Evolutionary conservation across 495 filamentous ascomycete species (phyloP).

Genomic region (Aspergillus campestris): DNA sequence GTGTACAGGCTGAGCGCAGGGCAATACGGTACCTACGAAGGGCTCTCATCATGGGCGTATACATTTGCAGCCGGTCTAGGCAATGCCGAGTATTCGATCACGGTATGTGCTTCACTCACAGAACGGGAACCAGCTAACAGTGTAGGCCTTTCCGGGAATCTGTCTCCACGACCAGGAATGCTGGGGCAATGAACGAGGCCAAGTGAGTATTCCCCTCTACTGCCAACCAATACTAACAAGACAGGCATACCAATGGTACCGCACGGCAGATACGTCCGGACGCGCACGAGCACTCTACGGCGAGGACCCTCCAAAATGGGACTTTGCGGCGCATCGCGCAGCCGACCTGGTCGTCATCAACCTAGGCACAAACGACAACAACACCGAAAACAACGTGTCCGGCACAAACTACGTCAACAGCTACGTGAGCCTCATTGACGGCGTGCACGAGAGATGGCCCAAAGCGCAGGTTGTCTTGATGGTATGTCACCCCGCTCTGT

Average conservation of each 20-base stretch:
- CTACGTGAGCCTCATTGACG: constrained; percentile 51
- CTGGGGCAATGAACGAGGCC: constrained; percentile 35
- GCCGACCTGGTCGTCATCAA: constrained; percentile 62
- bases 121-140: not conserved
- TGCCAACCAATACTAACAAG: constrained; percentile 1
- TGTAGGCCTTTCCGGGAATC: constrained; percentile 50
- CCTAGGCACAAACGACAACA: constrained; percentile 60
- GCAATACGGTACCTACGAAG: constrained; percentile 58
- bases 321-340: constrained; percentile 48
- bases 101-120: constrained; percentile 14
- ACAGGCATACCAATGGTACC: constrained; percentile 58
- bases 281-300: constrained; percentile 45
- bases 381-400: constrained; percentile 49
- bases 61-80: constrained; percentile 50
- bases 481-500: constrained; percentile 25
- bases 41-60: constrained; percentile 51
- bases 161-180: constrained; percentile 52
- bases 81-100: constrained; percentile 55
- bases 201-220: constrained; percentile 10
- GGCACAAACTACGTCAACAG: constrained; percentile 43
- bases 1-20: constrained; percentile 32
- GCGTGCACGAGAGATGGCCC: constrained; percentile 53
- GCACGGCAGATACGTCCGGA: constrained; percentile 49
- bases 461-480: constrained; percentile 55
- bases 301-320: constrained; percentile 49